Conservation (phyloP, 345 rosid species). For the Salix koriyanagi region DNA sequence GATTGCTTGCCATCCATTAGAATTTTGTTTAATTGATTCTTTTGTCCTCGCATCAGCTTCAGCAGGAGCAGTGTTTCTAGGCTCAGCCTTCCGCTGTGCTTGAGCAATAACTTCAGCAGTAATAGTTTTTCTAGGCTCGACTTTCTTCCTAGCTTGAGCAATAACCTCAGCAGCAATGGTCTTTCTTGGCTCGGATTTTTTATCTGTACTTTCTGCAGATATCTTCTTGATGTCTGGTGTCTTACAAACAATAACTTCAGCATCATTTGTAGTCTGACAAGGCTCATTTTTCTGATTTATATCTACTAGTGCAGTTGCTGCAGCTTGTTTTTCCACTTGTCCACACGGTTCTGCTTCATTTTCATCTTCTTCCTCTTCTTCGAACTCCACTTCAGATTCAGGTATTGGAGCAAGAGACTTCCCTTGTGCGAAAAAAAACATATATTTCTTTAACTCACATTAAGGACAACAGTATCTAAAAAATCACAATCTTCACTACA, state of each 20-base stretch:
- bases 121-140: slow-evolving; percentile 21
- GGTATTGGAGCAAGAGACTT: slow-evolving; percentile 95
- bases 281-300: slow-evolving; percentile 24
- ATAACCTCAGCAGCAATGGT: slow-evolving; percentile 19
- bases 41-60: slow-evolving; percentile 30
- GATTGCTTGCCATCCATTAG: slow-evolving; percentile 83
- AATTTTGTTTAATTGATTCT: slow-evolving; percentile 29
- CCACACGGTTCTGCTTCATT: slow-evolving; percentile 13
- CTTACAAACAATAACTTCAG: slow-evolving; percentile 28
- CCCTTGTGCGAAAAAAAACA: slow-evolving; percentile 55
- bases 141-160: slow-evolving; percentile 23
- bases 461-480: not conserved
- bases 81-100: slow-evolving; percentile 29
- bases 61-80: slow-evolving; percentile 14
- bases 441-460: slow-evolving; percentile 15
- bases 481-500: not conserved
- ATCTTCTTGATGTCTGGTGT: slow-evolving; percentile 28
- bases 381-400: slow-evolving; percentile 79
- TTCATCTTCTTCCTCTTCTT: slow-evolving; percentile 55
- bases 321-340: slow-evolving; percentile 18
- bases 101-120: slow-evolving; percentile 33
- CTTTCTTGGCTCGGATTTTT: slow-evolving; percentile 18
- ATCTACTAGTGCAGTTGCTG: slow-evolving; percentile 11
- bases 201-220: slow-evolving; percentile 12
- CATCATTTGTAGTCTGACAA: slow-evolving; percentile 1